phyloP scores from a whole-genome alignment of 352 stramenopile genomes.

The Pythium guiyangense region DNA sequence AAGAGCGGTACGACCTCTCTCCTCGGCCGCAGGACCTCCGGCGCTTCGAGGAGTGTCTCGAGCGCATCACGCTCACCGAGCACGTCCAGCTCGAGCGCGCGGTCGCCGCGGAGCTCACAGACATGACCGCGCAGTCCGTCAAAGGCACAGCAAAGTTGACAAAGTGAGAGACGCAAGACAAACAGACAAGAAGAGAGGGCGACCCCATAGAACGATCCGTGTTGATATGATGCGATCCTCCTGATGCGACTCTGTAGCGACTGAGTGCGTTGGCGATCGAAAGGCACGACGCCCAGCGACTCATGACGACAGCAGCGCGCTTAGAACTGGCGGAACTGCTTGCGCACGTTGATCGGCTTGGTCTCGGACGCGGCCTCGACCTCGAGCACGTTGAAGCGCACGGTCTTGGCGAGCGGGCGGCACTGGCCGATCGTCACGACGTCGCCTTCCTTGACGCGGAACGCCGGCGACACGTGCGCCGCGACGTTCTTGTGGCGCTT shows the following conservation, averaged over 20 bases:
- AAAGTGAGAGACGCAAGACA: not conserved
- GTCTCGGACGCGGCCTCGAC: conserved; percentile 92
- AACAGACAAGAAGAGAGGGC: not conserved
- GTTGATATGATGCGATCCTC: not conserved
- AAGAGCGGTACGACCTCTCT: conserved; percentile 56
- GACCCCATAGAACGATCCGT: conserved; percentile 9
- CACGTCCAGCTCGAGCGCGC: conserved; percentile 37
- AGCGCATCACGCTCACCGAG: conserved; percentile 52
- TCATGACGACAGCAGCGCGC: conserved; percentile 8
- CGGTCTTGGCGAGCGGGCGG: too few species aligned
- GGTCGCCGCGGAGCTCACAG: conserved; percentile 15
- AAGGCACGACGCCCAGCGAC: not conserved
- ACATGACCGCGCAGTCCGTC: not conserved
- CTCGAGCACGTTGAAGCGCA: too few species aligned
- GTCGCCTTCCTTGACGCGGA: too few species aligned
- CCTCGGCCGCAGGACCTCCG: conserved; percentile 31
- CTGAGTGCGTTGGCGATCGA: not conserved
- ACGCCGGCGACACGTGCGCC: too few species aligned
- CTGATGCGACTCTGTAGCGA: not conserved
- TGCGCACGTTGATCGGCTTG: conserved; percentile 96
- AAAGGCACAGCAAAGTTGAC: not conserved
- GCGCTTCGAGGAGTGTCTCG: conserved; percentile 42
- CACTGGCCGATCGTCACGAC: too few species aligned
- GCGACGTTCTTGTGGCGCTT: too few species aligned
- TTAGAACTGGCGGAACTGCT: conserved; percentile 99